Percentiles rank a stretch among this genome's conserved stretches.
phyloP scores from a whole-genome alignment of 2,329 filamentous ascomycete genomes.

The Acephala macrosclerotiorum region DNA sequence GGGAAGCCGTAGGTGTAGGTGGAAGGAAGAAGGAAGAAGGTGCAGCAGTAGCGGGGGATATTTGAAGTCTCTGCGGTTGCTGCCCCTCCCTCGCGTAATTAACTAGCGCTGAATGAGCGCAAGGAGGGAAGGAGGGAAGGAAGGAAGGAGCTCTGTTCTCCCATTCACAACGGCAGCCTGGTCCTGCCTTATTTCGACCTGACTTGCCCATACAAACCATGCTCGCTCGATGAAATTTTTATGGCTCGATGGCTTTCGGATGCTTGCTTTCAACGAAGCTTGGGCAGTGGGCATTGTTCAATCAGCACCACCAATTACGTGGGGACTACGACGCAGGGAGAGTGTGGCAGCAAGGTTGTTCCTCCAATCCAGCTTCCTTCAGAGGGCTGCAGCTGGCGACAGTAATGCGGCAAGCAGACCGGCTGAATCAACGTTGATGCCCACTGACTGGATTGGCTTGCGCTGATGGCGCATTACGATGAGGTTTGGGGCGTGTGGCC shows the following conservation, averaged over 20 bases:
- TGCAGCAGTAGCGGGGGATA: slow-evolving; percentile 32
- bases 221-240: slow-evolving; percentile 11
- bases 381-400: slow-evolving; percentile 5
- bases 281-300: slow-evolving; percentile 4
- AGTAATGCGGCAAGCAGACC: slow-evolving; percentile 27
- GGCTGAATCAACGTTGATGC: slow-evolving; percentile 10
- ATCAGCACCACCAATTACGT: background rate
- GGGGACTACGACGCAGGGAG: background rate
- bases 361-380: slow-evolving; percentile 27
- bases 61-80: slow-evolving; percentile 31
- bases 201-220: background rate
- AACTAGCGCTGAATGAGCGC: slow-evolving; percentile 19
- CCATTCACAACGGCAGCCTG: background rate
- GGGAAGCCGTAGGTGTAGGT: slow-evolving; percentile 27
- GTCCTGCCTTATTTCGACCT: slow-evolving; percentile 4
- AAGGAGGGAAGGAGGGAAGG: no score
- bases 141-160: background rate
- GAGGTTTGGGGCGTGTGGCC: slow-evolving; percentile 11
- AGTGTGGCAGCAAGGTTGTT: slow-evolving; percentile 28
- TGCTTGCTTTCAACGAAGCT: slow-evolving; percentile 18
- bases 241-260: slow-evolving; percentile 19
- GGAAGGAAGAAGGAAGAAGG: slow-evolving; percentile 30
- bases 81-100: slow-evolving; percentile 32
- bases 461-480: slow-evolving; percentile 17
- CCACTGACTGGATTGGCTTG: slow-evolving; percentile 2